phyloP scores from a whole-genome alignment of 164 flowering plant species.

The Nelumbo lutea region DNA sequence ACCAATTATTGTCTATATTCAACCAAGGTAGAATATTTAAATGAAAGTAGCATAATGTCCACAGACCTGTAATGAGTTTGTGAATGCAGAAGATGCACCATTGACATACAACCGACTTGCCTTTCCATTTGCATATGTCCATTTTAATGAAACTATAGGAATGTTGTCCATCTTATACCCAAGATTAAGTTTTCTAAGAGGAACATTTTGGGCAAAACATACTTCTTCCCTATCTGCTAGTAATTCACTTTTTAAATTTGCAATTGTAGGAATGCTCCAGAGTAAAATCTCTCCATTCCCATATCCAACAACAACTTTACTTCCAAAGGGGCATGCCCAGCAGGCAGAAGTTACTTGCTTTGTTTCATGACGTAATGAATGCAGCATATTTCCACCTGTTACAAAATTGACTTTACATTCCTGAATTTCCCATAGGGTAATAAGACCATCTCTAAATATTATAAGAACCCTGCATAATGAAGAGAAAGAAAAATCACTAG shows the following conservation, averaged over 20 bases:
- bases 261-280: slow-evolving; percentile 46
- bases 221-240: slow-evolving; percentile 24
- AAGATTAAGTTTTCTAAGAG: slow-evolving; percentile 66
- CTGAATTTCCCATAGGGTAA: slow-evolving; percentile 64
- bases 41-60: neutral
- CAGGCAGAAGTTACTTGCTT: slow-evolving; percentile 79
- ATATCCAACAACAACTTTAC: slow-evolving; percentile 77
- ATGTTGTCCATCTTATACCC: slow-evolving; percentile 73
- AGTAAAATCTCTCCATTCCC: slow-evolving; percentile 69
- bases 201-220: slow-evolving; percentile 34
- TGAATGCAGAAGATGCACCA: slow-evolving; percentile 41
- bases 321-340: slow-evolving; percentile 86
- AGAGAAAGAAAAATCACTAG: neutral
- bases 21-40: neutral
- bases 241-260: slow-evolving; percentile 26
- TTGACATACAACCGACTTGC: slow-evolving; percentile 63
- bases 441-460: slow-evolving; percentile 61
- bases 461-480: slow-evolving; percentile 61
- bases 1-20: neutral
- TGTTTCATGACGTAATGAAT: slow-evolving; percentile 37
- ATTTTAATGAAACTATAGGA: slow-evolving; percentile 65
- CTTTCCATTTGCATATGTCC: slow-evolving; percentile 68
- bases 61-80: slow-evolving; percentile 66
- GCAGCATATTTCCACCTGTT: slow-evolving; percentile 44
- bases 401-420: slow-evolving; percentile 55